Base-by-base conservation (phyloP, 179 eudicot genomes). In the Heliamphora pulchella region DNA sequence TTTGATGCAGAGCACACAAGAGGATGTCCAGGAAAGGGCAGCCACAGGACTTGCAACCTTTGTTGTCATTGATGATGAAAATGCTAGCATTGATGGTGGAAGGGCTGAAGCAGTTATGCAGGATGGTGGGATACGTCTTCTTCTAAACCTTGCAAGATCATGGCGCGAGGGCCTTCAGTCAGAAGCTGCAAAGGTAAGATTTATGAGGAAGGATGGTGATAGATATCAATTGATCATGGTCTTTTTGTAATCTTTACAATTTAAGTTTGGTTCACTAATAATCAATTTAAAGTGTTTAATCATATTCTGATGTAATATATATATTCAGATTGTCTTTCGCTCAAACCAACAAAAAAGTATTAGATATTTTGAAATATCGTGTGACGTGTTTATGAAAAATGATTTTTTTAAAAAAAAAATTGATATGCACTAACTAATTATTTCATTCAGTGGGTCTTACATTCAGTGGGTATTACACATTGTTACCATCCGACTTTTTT, bases 1-100 rank as follows among this genome's bases (percentile, higher is more conserved):
- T 86, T 87, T 96, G 82, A 84, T 91, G 89, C 91, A 90, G 90
- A 96, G 99, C 78, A 81, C 89, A 46, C 94, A 96, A 79, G 99
- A 96, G 86, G 99, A 96, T 83, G 99, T 94, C 78, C 96, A 94
- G 86, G 99, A 96, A 86, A 89, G 91, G 86, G 94, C 99, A 47
- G 98, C 99, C 70, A 89, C 97, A 0, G 98, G 97, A 20, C 91
- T 96, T 41, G 99, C 99, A 22, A 96, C 93, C 85, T 96, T 96
- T 85, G 99, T 96, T 78, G 98, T 96, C 80, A 91, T 90, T 83
- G 98, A 96, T 79, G 98, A 96, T 85, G 97, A 94, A 83, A 94
- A 90, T 82, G 92, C 99, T 0, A 91, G 91, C 82, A 89, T 96
- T 81, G 93, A 96, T 86, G 83, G 90, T 59, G 88, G 89, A 77